Conservation (phyloP, 1,284 basidiomycete species). For the Volvariella surrecta region DNA sequence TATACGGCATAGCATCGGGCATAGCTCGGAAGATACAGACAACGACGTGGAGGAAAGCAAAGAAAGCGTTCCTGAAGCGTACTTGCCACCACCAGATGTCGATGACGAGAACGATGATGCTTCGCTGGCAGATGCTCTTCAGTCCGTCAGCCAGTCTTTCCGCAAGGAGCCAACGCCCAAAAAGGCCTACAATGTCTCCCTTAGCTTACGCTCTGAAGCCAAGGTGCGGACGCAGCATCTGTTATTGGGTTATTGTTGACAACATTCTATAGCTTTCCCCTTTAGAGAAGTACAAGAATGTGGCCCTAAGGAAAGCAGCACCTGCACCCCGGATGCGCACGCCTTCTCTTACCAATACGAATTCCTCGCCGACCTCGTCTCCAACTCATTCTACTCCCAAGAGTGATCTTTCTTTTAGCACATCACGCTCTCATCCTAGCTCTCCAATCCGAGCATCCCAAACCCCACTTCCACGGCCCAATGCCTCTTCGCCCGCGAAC, state of each 20-base stretch:
- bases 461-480: constrained; percentile 48
- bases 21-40: constrained; percentile 25
- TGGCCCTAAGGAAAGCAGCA: constrained; percentile 45
- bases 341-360: constrained; percentile 60
- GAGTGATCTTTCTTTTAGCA: constrained; percentile 36
- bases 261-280: constrained; percentile 46
- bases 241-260: constrained; percentile 3
- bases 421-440: constrained; percentile 26
- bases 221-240: constrained; percentile 33
- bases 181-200: constrained; percentile 53
- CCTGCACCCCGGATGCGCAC: constrained; percentile 50
- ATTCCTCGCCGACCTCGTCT: constrained; percentile 49
- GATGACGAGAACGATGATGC: constrained; percentile 28
- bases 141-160: constrained; percentile 41
- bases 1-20: constrained; percentile 16
- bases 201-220: constrained; percentile 55
- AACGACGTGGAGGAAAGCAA: constrained; percentile 35
- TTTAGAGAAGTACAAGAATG: constrained; percentile 57
- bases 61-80: constrained; percentile 41
- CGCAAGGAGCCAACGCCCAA: constrained; percentile 33
- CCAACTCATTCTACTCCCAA: constrained; percentile 58
- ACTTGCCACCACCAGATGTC: constrained; percentile 38
- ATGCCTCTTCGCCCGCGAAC: constrained; percentile 37
- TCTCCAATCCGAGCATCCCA: constrained; percentile 41
- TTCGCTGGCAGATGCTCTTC: constrained; percentile 51